Percentiles rank a stretch among this genome's conserved stretches.
phyloP scores from a whole-genome alignment of 2,329 filamentous ascomycete species.

The Xylaria sp. region DNA sequence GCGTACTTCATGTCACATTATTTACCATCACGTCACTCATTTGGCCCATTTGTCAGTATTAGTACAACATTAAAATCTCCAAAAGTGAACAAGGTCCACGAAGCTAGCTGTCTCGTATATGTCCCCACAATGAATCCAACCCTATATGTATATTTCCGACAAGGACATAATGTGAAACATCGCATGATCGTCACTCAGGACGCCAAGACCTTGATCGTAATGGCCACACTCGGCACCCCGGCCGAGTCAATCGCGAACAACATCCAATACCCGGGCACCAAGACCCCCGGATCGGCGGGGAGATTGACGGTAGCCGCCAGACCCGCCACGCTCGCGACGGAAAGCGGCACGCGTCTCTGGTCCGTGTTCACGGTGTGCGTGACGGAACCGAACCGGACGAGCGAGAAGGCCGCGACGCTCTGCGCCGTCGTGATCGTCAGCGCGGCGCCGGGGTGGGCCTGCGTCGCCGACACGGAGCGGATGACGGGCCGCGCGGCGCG shows the following conservation, averaged over 20 bases:
- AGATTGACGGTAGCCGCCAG: conserved; percentile 53
- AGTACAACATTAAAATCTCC: not conserved
- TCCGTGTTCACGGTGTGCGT: conserved; percentile 66
- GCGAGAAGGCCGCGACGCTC: conserved; percentile 51
- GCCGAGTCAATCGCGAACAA: conserved; percentile 57
- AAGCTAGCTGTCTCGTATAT: not conserved
- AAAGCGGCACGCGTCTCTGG: conserved; percentile 59
- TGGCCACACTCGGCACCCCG: conserved; percentile 58
- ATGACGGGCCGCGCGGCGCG: conserved; percentile 55
- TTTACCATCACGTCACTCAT: conserved; percentile 2
- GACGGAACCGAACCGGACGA: conserved; percentile 57
- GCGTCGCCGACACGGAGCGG: conserved; percentile 46
- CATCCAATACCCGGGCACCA: conserved; percentile 61
- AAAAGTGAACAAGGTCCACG: not conserved
- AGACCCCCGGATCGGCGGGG: conserved; percentile 57
- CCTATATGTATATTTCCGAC: not conserved
- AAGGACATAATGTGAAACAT: not conserved
- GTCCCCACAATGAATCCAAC: not conserved
- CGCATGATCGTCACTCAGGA: conserved; percentile 11
- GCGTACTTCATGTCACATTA: not conserved
- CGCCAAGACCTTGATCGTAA: conserved; percentile 50
- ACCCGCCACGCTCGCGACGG: conserved; percentile 37
- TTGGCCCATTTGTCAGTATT: conserved; percentile 9
- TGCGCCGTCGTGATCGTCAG: conserved; percentile 50
- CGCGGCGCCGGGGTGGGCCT: conserved; percentile 49